Evolutionary conservation across 192 early-diverging fungal genomes (phyloP).

Genomic region (Coemansia nantahalensis): DNA sequence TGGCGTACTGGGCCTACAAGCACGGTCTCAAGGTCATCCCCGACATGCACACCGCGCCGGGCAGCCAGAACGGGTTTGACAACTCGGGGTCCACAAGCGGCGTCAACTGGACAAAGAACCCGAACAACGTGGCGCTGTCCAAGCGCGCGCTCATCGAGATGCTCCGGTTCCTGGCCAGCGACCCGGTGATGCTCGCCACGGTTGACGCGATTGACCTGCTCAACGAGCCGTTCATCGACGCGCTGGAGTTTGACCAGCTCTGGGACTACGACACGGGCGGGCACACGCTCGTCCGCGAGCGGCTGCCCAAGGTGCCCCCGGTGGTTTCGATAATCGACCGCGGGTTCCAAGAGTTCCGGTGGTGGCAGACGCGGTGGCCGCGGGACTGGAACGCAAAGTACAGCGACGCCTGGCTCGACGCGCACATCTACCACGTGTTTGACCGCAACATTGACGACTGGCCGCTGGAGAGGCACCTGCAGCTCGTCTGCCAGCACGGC

Average conservation of each 20-base stretch:
- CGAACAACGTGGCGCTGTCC: slow-evolving; percentile 52
- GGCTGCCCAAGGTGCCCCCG: slow-evolving; percentile 28
- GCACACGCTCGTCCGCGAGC: slow-evolving; percentile 27
- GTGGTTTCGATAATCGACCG: slow-evolving; percentile 46
- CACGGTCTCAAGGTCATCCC: slow-evolving; percentile 55
- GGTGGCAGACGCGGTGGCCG: slow-evolving; percentile 51
- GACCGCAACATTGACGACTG: slow-evolving; percentile 44
- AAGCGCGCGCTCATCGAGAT: slow-evolving; percentile 54
- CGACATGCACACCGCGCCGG: slow-evolving; percentile 60
- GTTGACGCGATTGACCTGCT: slow-evolving; percentile 45
- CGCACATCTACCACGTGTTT: slow-evolving; percentile 55
- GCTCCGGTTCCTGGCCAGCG: slow-evolving; percentile 55
- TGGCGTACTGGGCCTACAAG: slow-evolving; percentile 56
- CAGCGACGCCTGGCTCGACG: slow-evolving; percentile 46
- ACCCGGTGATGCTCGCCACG: slow-evolving; percentile 34
- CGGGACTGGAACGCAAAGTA: slow-evolving; percentile 47
- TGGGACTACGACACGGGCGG: slow-evolving; percentile 52
- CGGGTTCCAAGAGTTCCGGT: slow-evolving; percentile 48
- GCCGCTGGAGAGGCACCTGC: slow-evolving; percentile 37
- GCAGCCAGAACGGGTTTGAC: slow-evolving; percentile 61
- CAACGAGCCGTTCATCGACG: slow-evolving; percentile 47
- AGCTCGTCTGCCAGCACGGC: slow-evolving; percentile 38
- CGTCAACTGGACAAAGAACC: slow-evolving; percentile 53
- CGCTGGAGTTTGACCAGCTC: slow-evolving; percentile 43
- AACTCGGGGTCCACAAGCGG: slow-evolving; percentile 52